phyloP scores from a whole-genome alignment of 371 early-diverging fungal species.

The Funneliformis caledonium region DNA sequence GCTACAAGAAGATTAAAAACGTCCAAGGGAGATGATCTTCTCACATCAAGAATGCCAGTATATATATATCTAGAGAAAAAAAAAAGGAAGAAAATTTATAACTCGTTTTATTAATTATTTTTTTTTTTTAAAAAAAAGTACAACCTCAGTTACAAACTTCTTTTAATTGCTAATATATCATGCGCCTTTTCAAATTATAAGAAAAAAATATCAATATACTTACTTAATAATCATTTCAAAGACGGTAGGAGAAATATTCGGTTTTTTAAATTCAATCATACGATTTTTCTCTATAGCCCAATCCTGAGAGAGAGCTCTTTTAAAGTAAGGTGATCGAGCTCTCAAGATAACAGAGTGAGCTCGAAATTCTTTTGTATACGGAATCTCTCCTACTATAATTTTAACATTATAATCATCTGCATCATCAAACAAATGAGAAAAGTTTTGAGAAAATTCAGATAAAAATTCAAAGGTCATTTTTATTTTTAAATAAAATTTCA shows the following conservation, averaged over 20 bases:
- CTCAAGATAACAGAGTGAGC: conserved; percentile 30
- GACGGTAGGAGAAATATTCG: conserved; percentile 18
- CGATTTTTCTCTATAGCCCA: conserved; percentile 15
- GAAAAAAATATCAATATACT: conserved; percentile 1
- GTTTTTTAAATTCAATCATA: conserved; percentile 21
- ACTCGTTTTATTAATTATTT: too few species aligned
- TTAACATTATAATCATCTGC: conserved; percentile 36
- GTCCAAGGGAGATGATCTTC: not conserved
- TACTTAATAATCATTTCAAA: conserved; percentile 33
- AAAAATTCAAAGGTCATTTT: not conserved
- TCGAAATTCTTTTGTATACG: not conserved
- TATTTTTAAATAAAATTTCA: not conserved
- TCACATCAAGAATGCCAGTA: not conserved
- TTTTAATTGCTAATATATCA: not conserved
- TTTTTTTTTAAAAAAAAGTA: too few species aligned
- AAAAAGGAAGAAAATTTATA: not conserved
- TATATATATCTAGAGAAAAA: conserved; percentile 32
- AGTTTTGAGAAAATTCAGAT: not conserved
- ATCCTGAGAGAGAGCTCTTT: conserved; percentile 5
- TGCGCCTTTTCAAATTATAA: too few species aligned
- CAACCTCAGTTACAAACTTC: not conserved
- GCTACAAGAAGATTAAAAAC: conserved; percentile 20
- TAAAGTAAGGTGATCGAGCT: conserved; percentile 16
- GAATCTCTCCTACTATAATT: conserved; percentile 18
- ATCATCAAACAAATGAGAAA: not conserved